Conservation (phyloP, 345 rosid genomes). For the Reutealis trisperma region DNA sequence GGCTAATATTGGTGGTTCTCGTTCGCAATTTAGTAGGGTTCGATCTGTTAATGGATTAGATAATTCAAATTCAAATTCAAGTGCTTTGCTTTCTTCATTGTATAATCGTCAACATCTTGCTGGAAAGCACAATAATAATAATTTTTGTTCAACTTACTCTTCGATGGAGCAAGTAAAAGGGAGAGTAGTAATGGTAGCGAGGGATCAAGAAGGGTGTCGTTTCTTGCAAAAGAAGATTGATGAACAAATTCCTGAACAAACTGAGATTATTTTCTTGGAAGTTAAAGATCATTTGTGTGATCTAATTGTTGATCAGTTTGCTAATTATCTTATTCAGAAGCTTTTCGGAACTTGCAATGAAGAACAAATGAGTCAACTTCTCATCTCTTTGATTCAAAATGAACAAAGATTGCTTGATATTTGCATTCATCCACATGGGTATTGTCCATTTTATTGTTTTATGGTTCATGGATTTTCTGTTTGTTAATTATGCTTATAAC, state of each 20-base stretch:
- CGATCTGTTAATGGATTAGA: slow-evolving; percentile 2
- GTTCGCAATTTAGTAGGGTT: not conserved
- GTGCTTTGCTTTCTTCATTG: not conserved
- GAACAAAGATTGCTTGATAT: slow-evolving; percentile 13
- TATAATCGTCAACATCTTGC: not conserved
- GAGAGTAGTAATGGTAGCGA: slow-evolving; percentile 10
- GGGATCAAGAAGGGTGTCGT: slow-evolving; percentile 11
- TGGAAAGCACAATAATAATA: too few species aligned
- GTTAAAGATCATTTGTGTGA: slow-evolving; percentile 32
- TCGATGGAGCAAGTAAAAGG: slow-evolving; percentile 23
- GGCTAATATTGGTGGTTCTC: not conserved
- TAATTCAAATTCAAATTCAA: not conserved
- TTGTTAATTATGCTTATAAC: not conserved
- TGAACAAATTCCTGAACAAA: slow-evolving; percentile 8
- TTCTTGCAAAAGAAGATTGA: slow-evolving; percentile 13
- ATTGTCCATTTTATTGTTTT: not conserved
- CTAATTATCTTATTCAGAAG: slow-evolving; percentile 31
- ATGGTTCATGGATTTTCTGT: not conserved
- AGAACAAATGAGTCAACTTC: slow-evolving; percentile 22
- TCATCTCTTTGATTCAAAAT: slow-evolving; percentile 1
- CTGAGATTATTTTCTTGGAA: slow-evolving; percentile 30
- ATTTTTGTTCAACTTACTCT: not conserved
- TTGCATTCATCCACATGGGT: slow-evolving; percentile 35
- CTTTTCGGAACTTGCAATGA: slow-evolving; percentile 23
- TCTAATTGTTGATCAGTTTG: slow-evolving; percentile 23